These are phyloP conservation scores for Pseudogymnoascus sp. DNA, from an alignment of 2,329 filamentous ascomycete genomes.

Conservation along the genomic window DNA sequence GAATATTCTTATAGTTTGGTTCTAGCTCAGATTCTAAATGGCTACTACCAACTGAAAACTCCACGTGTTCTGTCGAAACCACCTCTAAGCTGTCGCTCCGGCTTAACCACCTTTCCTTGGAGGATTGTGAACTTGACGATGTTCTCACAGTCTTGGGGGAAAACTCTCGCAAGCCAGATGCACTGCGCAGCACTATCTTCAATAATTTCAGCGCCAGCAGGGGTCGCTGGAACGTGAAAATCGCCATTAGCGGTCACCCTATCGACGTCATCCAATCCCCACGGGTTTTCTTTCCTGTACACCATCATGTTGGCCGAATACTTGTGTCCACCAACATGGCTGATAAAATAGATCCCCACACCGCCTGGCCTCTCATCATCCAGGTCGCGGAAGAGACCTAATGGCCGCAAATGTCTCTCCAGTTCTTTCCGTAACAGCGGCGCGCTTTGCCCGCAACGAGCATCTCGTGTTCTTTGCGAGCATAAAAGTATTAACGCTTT, in stretches of 20 bases:
- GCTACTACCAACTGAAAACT: conserved; percentile 71
- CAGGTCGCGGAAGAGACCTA: conserved; percentile 78
- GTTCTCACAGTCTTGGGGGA: conserved; percentile 87
- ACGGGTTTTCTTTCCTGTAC: conserved; percentile 51
- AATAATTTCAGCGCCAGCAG: conserved; percentile 28
- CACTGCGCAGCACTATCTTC: conserved; percentile 68
- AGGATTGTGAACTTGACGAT: conserved; percentile 81
- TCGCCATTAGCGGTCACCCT: conserved; percentile 27
- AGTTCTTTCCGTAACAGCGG: conserved; percentile 83
- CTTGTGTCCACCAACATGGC: conserved; percentile 93
- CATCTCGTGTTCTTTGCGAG: conserved; percentile 89
- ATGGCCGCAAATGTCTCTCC: conserved; percentile 75
- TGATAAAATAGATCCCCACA: conserved; percentile 93
- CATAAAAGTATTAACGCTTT: conserved; percentile 84
- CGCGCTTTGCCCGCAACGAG: conserved; percentile 87
- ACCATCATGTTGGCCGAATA: conserved; percentile 92
- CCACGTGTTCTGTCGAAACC: conserved; percentile 81
- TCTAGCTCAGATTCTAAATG: not conserved
- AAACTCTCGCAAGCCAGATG: conserved; percentile 82
- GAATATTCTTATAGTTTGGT: not conserved
- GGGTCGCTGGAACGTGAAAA: not conserved
- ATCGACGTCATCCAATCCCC: conserved; percentile 26
- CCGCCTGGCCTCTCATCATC: conserved; percentile 85
- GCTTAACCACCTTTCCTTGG: conserved; percentile 91
- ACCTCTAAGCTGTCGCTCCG: conserved; percentile 72